Evolutionary conservation across 495 filamentous ascomycete genomes (phyloP).

Genomic region (Lasiosphaeris hirsuta): DNA sequence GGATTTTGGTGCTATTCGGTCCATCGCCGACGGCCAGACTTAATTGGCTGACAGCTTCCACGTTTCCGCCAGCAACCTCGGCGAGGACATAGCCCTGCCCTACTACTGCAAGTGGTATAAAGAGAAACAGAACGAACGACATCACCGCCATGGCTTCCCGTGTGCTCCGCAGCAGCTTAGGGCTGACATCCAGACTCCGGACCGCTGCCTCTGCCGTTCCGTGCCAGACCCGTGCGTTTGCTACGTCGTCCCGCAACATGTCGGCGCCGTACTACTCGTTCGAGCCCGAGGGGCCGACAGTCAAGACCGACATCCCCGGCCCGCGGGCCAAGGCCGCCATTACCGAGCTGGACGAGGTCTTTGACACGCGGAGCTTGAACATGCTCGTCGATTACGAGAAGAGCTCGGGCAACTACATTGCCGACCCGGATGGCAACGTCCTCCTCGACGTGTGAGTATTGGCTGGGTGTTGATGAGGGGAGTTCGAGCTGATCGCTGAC

Average conservation of each 20-base stretch:
- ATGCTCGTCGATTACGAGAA: constrained; percentile 82
- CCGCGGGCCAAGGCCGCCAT: constrained; percentile 68
- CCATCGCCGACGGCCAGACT: too few relatives aligned
- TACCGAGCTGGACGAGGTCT: constrained; percentile 68
- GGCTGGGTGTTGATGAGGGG: too few relatives aligned
- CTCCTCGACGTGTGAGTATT: constrained; percentile 77
- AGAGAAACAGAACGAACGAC: background rate
- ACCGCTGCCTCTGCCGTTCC: background rate
- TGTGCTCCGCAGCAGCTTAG: background rate
- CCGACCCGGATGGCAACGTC: constrained; percentile 83
- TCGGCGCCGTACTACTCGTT: constrained; percentile 56
- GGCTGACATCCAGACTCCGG: background rate
- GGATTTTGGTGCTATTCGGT: background rate
- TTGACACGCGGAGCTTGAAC: constrained; percentile 90
- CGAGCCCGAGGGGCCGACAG: constrained; percentile 70
- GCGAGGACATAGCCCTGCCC: background rate
- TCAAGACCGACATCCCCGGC: constrained; percentile 81
- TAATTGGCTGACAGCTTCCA: too few relatives aligned
- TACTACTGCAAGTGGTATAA: background rate
- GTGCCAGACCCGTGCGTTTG: constrained; percentile 20
- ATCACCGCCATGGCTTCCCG: constrained; percentile 8
- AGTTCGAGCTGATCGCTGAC: constrained; percentile 11
- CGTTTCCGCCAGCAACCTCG: too few relatives aligned
- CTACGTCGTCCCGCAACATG: constrained; percentile 36
- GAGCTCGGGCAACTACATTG: constrained; percentile 74